Percentiles rank a stretch among this genome's conserved stretches.
Evolutionary conservation across 108 stramenopile genomes (phyloP).

Genomic region (Skeletonema costatum): DNA sequence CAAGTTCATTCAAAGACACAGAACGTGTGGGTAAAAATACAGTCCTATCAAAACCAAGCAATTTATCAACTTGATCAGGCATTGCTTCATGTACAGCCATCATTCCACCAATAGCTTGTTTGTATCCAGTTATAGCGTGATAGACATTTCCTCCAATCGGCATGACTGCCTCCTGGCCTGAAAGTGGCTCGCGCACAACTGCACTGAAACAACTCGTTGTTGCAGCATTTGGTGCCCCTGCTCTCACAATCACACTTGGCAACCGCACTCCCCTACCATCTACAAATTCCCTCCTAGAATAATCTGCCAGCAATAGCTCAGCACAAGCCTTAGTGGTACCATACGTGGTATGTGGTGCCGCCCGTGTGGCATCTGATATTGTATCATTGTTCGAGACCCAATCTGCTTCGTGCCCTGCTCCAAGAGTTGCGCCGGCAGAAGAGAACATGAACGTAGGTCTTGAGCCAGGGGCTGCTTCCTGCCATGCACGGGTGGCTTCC

Average conservation of each 20-base stretch:
- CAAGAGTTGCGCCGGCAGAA: conserved; percentile 57
- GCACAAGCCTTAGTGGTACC: conserved; percentile 64
- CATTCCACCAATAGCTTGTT: conserved; percentile 47
- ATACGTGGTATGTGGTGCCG: conserved; percentile 68
- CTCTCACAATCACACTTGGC: conserved; percentile 58
- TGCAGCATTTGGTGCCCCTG: conserved; percentile 63
- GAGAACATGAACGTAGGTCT: conserved; percentile 58
- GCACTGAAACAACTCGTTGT: conserved; percentile 49
- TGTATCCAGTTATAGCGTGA: conserved; percentile 59
- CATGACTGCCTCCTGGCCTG: conserved; percentile 39
- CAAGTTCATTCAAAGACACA: conserved; percentile 45
- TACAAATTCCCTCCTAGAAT: conserved; percentile 50
- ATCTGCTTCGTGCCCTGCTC: conserved; percentile 50
- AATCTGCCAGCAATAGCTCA: conserved; percentile 63
- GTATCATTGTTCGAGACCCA: conserved; percentile 46
- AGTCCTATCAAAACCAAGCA: conserved; percentile 63
- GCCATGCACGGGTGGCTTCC: conserved; percentile 52
- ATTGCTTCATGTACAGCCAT: conserved; percentile 49
- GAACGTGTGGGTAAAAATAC: conserved; percentile 55
- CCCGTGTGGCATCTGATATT: conserved; percentile 57
- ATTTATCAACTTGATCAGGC: conserved; percentile 25
- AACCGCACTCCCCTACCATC: conserved; percentile 58
- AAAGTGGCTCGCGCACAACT: conserved; percentile 58
- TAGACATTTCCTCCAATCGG: conserved; percentile 48
- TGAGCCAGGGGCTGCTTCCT: conserved; percentile 1